Conservation (phyloP, 768 basidiomycete genomes). For the Trametopsis cervina region DNA sequence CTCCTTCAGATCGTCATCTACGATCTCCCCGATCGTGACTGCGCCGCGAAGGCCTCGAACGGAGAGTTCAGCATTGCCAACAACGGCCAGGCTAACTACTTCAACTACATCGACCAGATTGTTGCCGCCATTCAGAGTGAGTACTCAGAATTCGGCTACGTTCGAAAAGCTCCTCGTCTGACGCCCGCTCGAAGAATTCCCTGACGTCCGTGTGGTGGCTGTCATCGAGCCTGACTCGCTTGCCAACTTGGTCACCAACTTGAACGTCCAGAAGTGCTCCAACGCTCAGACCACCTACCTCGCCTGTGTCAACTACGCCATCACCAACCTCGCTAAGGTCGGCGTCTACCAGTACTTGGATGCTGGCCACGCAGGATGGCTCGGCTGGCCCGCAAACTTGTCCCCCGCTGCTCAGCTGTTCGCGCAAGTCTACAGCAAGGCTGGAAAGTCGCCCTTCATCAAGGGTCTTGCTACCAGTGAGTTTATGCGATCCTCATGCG, state of each 20-base stretch:
- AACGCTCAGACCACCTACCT: constrained; percentile 47
- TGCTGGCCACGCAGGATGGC: constrained; percentile 57
- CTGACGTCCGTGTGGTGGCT: constrained; percentile 55
- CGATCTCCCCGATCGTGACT: constrained; percentile 62
- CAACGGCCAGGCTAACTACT: constrained; percentile 48
- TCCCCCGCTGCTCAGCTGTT: constrained; percentile 52
- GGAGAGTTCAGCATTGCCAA: constrained; percentile 58
- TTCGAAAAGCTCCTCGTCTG: not conserved
- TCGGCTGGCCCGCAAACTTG: constrained; percentile 64
- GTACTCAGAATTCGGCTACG: constrained; percentile 10
- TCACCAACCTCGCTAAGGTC: constrained; percentile 46
- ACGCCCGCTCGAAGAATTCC: constrained; percentile 31
- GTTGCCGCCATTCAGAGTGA: constrained; percentile 48
- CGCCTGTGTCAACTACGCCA: constrained; percentile 46
- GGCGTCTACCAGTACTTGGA: constrained; percentile 59
- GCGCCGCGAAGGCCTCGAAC: constrained; percentile 57
- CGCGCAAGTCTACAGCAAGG: constrained; percentile 38
- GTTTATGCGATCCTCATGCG: no score
- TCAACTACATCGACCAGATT: constrained; percentile 55
- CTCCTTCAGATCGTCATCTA: constrained; percentile 34
- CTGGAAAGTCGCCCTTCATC: constrained; percentile 49
- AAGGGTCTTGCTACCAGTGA: constrained; percentile 52
- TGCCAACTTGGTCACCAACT: constrained; percentile 64
- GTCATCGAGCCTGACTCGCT: constrained; percentile 64
- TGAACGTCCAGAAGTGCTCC: constrained; percentile 49